Base-by-base conservation (phyloP, 495 filamentous ascomycete genomes). In the Penicillium simplicissimum region DNA sequence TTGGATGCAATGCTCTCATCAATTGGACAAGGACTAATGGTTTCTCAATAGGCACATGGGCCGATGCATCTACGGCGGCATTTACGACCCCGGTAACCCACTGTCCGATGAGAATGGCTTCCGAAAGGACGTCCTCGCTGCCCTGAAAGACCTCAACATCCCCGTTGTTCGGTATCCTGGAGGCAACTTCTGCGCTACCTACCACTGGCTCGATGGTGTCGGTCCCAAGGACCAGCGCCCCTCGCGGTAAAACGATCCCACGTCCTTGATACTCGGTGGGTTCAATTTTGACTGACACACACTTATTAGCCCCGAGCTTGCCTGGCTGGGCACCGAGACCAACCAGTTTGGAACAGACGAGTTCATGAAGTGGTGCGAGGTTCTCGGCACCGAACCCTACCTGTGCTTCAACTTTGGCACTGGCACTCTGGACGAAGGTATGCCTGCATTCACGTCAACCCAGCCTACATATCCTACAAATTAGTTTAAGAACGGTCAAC, bases 301-400 rank as follows among this genome's bases (percentile, higher is more conserved):
- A 23, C 14, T 36, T 36, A 11, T 56, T 56, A 78, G 90, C 63
- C 89, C 88, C 0, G 89, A 92, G 69, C 79, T 92, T 34, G 89
- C 90, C 8, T 92, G 89, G 90, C 72, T 87, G 19, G 89, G 88
- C 34, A 80, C 82, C 4, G 90, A 93, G 77, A 84, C 81, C 1
- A 92, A 93, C 72, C 77, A 87, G 59, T 91, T 93, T 66, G 90
- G 89, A 36, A 93, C 89, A 5, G 90, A 93, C 72, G 90, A 92
- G 76, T 93, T 93, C 74, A 81, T 93, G 81, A 82, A 85, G 51
- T 93, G 90, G 90, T 89, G 89, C 43, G 82, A 86, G 61, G 75
- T 82, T 4, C 79, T 92, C 19, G 82, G 83, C 8, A 86, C 87
- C 0, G 85, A 92, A 74, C 90, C 90, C 4, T 92, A 90, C 65